A percentile compares a stretch with the other conserved stretches of the same genome.
Evolutionary conservation across 1,284 basidiomycete species (phyloP).

Genomic region (Trametes versicolor): DNA sequence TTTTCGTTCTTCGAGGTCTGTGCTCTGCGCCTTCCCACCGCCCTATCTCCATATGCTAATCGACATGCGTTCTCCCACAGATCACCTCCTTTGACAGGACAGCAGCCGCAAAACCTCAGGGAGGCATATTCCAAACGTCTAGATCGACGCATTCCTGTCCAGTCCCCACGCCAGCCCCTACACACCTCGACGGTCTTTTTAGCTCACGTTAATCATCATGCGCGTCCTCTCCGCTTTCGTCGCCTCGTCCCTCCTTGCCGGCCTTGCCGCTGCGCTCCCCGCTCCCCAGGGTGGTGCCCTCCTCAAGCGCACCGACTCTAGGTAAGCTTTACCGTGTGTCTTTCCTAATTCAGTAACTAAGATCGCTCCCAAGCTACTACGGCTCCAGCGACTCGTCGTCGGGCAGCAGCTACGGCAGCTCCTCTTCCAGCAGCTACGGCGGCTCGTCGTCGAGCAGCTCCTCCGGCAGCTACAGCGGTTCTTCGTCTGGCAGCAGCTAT

Average conservation of each 20-base stretch:
- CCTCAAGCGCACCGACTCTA: slow-evolving; percentile 30
- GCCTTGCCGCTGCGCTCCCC: slow-evolving; percentile 60
- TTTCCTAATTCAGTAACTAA: slow-evolving; percentile 22
- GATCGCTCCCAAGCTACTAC: slow-evolving; percentile 15
- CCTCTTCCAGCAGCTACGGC: slow-evolving; percentile 7
- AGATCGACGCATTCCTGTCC: slow-evolving; percentile 43
- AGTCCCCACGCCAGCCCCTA: slow-evolving; percentile 49
- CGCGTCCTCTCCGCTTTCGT: slow-evolving; percentile 62
- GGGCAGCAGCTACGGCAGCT: slow-evolving; percentile 5
- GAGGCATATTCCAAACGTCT: slow-evolving; percentile 56
- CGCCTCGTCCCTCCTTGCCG: slow-evolving; percentile 60
- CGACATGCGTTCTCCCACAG: slow-evolving; percentile 41
- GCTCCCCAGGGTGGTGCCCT: slow-evolving; percentile 50
- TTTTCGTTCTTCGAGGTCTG: slow-evolving; percentile 60
- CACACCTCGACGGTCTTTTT: slow-evolving; percentile 58
- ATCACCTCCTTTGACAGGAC: slow-evolving; percentile 81
- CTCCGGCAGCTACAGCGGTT: slow-evolving; percentile 10
- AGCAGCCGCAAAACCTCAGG: slow-evolving; percentile 60
- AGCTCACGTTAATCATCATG: slow-evolving; percentile 57
- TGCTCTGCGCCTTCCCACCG: slow-evolving; percentile 10
- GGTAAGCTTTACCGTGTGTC: slow-evolving; percentile 3
- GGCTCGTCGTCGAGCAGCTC: slow-evolving; percentile 13
- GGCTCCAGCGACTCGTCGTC: slow-evolving; percentile 6
- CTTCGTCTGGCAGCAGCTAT: not conserved
- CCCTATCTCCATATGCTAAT: slow-evolving; percentile 26